A percentile compares a stretch with the other conserved stretches of the same genome.
These are phyloP conservation scores for Cocos nucifera DNA, from an alignment of 176 grass and related monocot species.

Conservation along the genomic window DNA sequence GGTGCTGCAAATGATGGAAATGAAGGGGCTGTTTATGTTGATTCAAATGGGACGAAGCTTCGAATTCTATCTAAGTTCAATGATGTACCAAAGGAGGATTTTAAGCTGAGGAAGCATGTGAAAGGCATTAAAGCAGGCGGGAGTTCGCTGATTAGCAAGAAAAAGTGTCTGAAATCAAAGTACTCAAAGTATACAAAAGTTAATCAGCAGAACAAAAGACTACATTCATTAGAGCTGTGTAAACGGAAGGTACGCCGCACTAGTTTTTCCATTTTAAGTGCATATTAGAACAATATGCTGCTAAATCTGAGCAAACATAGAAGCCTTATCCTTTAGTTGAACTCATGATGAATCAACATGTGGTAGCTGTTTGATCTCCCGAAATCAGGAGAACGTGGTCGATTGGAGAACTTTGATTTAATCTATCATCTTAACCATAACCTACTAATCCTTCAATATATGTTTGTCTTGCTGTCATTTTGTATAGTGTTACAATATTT, in stretches of 20 bases:
- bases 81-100: constrained; percentile 31
- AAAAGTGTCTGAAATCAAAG: constrained; percentile 23
- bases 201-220: constrained; percentile 46
- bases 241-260: constrained; percentile 49
- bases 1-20: constrained; percentile 20
- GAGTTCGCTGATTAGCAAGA: constrained; percentile 27
- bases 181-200: constrained; percentile 44
- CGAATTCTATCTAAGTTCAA: constrained; percentile 60
- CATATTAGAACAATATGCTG: too few species aligned
- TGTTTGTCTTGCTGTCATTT: too few species aligned
- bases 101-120: constrained; percentile 26
- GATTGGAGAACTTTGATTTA: too few species aligned
- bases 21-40: constrained; percentile 71
- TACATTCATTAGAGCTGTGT: constrained; percentile 30
- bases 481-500: too few species aligned
- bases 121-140: constrained; percentile 41
- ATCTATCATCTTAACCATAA: too few species aligned
- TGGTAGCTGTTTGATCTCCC: too few species aligned
- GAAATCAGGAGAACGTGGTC: too few species aligned
- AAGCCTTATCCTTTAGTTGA: too few species aligned
- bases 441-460: too few species aligned
- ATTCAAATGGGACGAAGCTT: constrained; percentile 92
- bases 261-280: background rate
- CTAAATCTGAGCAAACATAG: too few species aligned
- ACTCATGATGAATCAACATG: too few species aligned